Conservation (phyloP, 192 early-diverging fungal genomes). For the Coemansia guatemalensis region DNA sequence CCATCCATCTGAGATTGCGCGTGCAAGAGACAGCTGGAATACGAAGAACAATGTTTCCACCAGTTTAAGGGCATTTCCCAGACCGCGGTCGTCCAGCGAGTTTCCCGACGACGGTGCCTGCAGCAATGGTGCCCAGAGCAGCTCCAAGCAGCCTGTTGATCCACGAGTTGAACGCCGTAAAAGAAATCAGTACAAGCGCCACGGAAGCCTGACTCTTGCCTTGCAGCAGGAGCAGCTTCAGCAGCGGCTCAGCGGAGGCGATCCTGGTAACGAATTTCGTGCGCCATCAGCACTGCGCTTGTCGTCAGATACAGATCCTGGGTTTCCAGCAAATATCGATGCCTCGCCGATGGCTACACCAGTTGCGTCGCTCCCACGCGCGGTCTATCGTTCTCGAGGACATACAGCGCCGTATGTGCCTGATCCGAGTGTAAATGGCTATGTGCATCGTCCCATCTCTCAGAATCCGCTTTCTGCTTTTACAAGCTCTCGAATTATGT, state of each 20-base stretch:
- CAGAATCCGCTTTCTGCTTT: constrained; percentile 9
- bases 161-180: constrained; percentile 33
- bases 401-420: neutral
- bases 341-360: constrained; percentile 34
- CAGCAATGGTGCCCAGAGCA: neutral
- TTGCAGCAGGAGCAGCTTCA: constrained; percentile 24
- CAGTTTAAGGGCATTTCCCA: constrained; percentile 28
- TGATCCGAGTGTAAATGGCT: too few relatives aligned
- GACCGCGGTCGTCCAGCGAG: constrained; percentile 30
- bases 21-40: constrained; percentile 1
- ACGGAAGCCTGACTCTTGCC: constrained; percentile 48
- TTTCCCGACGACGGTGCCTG: neutral
- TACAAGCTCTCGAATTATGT: constrained; percentile 7
- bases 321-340: neutral
- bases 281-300: constrained; percentile 4
- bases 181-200: constrained; percentile 49
- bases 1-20: neutral
- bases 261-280: neutral
- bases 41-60: neutral
- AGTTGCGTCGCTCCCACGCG: constrained; percentile 9
- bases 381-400: constrained; percentile 4
- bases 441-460: neutral
- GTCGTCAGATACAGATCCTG: constrained; percentile 17
- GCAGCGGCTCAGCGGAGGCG: constrained; percentile 15
- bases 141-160: constrained; percentile 1